Percentiles rank a stretch among this genome's conserved stretches.
These are phyloP conservation scores for Viola pubescens DNA, from an alignment of 441 rosid genomes.

Conservation along the genomic window DNA sequence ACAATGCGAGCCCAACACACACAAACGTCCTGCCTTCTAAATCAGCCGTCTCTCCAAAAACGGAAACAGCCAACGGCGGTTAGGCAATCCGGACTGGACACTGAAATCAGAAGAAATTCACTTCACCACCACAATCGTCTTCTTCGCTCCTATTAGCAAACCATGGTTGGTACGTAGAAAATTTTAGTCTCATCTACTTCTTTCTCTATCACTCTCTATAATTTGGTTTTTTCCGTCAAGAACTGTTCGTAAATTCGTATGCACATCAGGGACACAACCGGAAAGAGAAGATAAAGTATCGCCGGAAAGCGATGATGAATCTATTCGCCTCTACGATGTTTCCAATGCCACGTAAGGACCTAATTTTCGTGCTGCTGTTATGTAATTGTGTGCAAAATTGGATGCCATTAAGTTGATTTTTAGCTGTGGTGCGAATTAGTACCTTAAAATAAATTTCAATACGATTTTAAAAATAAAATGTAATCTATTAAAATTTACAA, in stretches of 20 bases:
- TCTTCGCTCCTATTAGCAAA: background rate
- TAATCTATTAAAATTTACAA: no score
- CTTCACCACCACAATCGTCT: no score
- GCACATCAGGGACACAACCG: slow-evolving; percentile 33
- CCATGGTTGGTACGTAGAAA: slow-evolving; percentile 34
- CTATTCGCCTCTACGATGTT: slow-evolving; percentile 90
- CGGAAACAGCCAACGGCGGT: no score
- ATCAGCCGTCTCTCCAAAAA: no score
- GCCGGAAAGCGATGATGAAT: slow-evolving; percentile 88
- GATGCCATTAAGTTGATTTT: background rate
- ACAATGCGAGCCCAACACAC: no score
- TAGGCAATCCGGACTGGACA: no score
- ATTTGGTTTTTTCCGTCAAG: background rate
- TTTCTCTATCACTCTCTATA: background rate
- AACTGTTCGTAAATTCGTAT: background rate
- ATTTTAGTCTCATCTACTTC: background rate
- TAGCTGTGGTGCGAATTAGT: background rate
- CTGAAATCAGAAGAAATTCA: no score
- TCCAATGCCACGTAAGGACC: slow-evolving; percentile 57
- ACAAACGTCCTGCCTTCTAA: no score
- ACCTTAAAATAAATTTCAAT: no score
- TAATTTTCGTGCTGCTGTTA: background rate
- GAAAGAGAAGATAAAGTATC: slow-evolving; percentile 84
- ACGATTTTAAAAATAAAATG: no score
- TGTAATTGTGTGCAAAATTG: background rate